Conservation (phyloP, 2,329 filamentous ascomycete genomes). For the Phoma sp. region DNA sequence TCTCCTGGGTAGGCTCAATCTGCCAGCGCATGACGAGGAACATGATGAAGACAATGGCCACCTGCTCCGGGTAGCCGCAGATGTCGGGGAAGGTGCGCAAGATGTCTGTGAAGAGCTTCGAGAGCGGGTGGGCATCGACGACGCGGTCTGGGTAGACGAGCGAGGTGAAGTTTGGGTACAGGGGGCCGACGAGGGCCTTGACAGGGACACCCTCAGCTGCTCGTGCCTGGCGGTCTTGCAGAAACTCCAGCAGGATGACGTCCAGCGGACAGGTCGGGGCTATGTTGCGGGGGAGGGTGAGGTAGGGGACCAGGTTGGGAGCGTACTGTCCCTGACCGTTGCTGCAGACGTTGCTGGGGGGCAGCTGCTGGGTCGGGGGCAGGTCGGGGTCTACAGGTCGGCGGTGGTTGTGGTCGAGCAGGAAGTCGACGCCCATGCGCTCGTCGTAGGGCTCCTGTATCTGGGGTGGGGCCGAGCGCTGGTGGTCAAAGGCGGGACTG, state of each 20-base stretch:
- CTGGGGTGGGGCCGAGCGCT: constrained; percentile 32
- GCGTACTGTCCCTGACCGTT: constrained; percentile 38
- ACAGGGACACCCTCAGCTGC: constrained; percentile 69
- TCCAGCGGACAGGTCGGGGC: constrained; percentile 79
- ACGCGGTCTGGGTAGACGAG: constrained; percentile 74
- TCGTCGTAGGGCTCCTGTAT: constrained; percentile 56
- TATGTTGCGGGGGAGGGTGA: constrained; percentile 60
- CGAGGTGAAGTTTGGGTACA: constrained; percentile 80
- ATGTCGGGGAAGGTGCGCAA: constrained; percentile 83
- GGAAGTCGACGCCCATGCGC: constrained; percentile 74
- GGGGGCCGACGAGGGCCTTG: constrained; percentile 73
- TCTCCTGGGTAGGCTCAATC: constrained; percentile 78
- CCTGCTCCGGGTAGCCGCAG: constrained; percentile 77
- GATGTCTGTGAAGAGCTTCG: constrained; percentile 85
- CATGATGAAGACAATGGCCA: constrained; percentile 84
- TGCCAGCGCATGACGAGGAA: constrained; percentile 85
- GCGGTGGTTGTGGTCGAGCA: constrained; percentile 64
- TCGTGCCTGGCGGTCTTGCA: constrained; percentile 71
- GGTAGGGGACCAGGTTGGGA: constrained; percentile 38
- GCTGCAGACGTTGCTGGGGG: constrained; percentile 28
- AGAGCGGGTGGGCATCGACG: constrained; percentile 74
- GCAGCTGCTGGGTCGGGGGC: constrained; percentile 53
- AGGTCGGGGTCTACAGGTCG: constrained; percentile 41
- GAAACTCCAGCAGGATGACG: constrained; percentile 78
- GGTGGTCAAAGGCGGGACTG: constrained; percentile 23